Percentiles rank a stretch among this genome's conserved stretches.
These are phyloP conservation scores for Pisolithus marmoratus DNA, from an alignment of 768 basidiomycete genomes.

Conservation along the genomic window DNA sequence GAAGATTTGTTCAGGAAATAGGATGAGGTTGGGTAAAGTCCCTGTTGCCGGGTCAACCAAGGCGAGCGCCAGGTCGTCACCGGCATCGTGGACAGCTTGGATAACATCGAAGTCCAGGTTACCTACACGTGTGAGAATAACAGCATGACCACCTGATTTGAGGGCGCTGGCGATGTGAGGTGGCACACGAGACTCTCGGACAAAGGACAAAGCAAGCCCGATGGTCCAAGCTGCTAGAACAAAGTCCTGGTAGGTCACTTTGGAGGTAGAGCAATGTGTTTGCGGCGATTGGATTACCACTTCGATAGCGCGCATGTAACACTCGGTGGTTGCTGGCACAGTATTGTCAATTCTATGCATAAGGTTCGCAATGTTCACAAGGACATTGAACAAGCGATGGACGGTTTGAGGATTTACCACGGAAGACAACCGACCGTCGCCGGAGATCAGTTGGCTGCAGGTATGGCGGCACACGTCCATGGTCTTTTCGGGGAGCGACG, in stretches of 20 bases:
- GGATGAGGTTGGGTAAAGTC: slow-evolving; percentile 35
- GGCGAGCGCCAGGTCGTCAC: slow-evolving; percentile 27
- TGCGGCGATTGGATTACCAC: slow-evolving; percentile 31
- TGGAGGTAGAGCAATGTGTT: slow-evolving; percentile 11
- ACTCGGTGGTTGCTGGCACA: slow-evolving; percentile 25
- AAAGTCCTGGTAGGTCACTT: slow-evolving; percentile 33
- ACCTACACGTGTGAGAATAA: slow-evolving; percentile 20
- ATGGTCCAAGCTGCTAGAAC: slow-evolving; percentile 34
- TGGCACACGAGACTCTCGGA: slow-evolving; percentile 17
- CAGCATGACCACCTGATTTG: slow-evolving; percentile 16
- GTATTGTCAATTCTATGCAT: slow-evolving; percentile 24
- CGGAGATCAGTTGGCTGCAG: slow-evolving; percentile 27
- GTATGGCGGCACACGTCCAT: slow-evolving; percentile 27
- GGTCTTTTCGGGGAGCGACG: slow-evolving; percentile 25
- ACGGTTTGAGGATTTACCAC: slow-evolving; percentile 25
- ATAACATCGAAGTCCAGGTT: slow-evolving; percentile 33
- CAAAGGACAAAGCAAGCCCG: slow-evolving; percentile 25
- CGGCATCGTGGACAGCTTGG: slow-evolving; percentile 29
- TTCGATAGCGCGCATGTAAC: slow-evolving; percentile 40
- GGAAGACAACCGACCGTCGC: slow-evolving; percentile 18
- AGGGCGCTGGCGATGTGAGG: slow-evolving; percentile 14
- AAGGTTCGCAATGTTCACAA: slow-evolving; percentile 37
- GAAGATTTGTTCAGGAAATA: slow-evolving; percentile 36
- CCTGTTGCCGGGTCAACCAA: slow-evolving; percentile 32
- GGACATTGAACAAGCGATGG: slow-evolving; percentile 41